Evolutionary conservation across 345 rosid genomes (phyloP).

Genomic region (Eucalyptus viminalis): DNA sequence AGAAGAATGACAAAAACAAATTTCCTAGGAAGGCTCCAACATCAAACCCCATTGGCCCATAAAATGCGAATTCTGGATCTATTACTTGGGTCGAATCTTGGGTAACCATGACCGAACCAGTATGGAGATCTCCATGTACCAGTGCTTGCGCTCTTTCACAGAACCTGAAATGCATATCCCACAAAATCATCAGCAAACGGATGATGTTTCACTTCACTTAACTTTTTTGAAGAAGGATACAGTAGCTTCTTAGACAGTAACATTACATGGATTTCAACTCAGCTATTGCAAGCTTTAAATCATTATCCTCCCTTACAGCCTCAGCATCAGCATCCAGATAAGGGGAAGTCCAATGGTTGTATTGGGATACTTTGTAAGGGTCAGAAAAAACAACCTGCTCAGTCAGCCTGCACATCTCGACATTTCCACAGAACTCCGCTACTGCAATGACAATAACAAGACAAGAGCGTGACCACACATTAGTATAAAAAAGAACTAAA

Average conservation of each 20-base stretch:
- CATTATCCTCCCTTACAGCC: slow-evolving; percentile 62
- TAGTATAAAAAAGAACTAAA: neutral
- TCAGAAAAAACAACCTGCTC: slow-evolving; percentile 97
- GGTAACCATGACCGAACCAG: slow-evolving; percentile 92
- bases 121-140: slow-evolving; percentile 94
- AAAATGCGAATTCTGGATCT: slow-evolving; percentile 88
- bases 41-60: slow-evolving; percentile 94
- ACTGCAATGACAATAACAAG: slow-evolving; percentile 22
- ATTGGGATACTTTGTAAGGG: slow-evolving; percentile 67
- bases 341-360: slow-evolving; percentile 78
- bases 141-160: slow-evolving; percentile 94
- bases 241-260: neutral
- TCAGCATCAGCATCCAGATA: slow-evolving; percentile 75
- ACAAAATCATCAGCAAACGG: neutral
- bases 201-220: neutral
- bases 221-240: neutral
- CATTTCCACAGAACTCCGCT: slow-evolving; percentile 85
- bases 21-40: slow-evolving; percentile 90
- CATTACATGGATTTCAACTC: slow-evolving; percentile 79
- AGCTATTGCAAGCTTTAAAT: slow-evolving; percentile 68
- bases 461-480: neutral
- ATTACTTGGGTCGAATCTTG: slow-evolving; percentile 76
- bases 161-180: slow-evolving; percentile 37
- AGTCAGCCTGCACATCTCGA: slow-evolving; percentile 87
- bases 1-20: slow-evolving; percentile 75